Evolutionary conservation across 1,139 yeast species (phyloP), one percentile per base, ranked within the genome.

Genomic region (Candida labiduridarum): DNA sequence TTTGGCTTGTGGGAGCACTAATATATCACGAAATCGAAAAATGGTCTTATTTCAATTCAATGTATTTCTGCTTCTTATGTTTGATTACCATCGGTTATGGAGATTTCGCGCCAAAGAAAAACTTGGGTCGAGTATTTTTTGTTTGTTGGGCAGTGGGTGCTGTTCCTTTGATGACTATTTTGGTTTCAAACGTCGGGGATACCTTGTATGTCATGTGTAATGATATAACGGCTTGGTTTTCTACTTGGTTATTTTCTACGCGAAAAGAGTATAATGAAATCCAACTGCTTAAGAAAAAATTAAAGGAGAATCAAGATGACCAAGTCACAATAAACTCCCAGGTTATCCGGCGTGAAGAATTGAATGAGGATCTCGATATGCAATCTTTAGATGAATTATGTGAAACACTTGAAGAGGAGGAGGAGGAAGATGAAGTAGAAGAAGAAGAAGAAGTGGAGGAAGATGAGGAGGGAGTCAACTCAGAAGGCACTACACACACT

Each of bases 61-160:
- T 87, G 11, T 90, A 90, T 67, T 89, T 89, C 61, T 83, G 92
- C 53, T 82, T 86, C 55, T 70, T 88, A 49, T 84, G 94, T 60
- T 77, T 90, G 51, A 68, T 89, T 27, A 89, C 96, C 0, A 86
- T 90, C 51, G 96, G 97, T 0, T 89, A 87, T 66, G 97, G 97
- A 30, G 92, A 86, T 59, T 84, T 71, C 59, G 74, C 83, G 0
- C 96, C 96, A 0, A 53, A 51, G 2, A 66, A 85, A 0, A 68
- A 84, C 1, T 83, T 88, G 7, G 96, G 96, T 0, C 69, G 88
- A 43, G 80, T 85, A 0, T 83, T 89, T 57, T 90, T 89, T 60
- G 83, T 88, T 10, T 67, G 82, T 3, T 90, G 96, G 96, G 87
- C 92, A 0, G 65, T 89, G 19, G 73, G 83, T 6, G 96, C 96